These are phyloP conservation scores for Pachysolen tannophilus DNA, from an alignment of 805 yeast genomes.

Conservation along the genomic window DNA sequence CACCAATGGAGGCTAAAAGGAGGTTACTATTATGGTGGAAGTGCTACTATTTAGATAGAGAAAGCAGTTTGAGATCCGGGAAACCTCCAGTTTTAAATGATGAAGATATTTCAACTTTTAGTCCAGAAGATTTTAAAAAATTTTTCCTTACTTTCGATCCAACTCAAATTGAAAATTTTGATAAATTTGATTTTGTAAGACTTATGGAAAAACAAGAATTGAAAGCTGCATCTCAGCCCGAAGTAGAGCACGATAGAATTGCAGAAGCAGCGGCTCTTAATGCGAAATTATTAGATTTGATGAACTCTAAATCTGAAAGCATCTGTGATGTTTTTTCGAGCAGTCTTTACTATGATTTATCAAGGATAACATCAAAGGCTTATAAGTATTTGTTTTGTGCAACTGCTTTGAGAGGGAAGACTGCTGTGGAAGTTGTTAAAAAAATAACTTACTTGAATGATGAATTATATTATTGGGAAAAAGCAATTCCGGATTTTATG, in stretches of 20 bases:
- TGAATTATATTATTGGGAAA: slow-evolving; percentile 21
- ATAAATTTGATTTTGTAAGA: too few species aligned
- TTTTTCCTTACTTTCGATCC: too few species aligned
- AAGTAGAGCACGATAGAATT: not conserved
- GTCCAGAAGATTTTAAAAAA: not conserved
- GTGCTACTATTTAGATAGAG: not conserved
- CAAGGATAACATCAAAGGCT: slow-evolving; percentile 18
- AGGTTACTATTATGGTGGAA: not conserved
- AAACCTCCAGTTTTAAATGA: not conserved
- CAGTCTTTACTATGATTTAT: slow-evolving; percentile 12
- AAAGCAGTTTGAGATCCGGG: not conserved
- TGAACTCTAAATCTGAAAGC: not conserved
- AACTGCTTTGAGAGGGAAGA: slow-evolving; percentile 15
- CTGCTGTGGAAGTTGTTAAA: slow-evolving; percentile 11
- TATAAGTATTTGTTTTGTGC: slow-evolving; percentile 22
- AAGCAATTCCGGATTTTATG: slow-evolving; percentile 17
- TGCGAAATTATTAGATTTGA: not conserved
- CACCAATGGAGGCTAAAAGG: not conserved
- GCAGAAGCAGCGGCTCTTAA: not conserved
- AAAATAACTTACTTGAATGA: slow-evolving; percentile 11
- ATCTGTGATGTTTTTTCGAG: not conserved
- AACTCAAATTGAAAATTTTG: too few species aligned
- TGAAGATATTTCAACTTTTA: not conserved
- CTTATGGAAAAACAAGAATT: too few species aligned
- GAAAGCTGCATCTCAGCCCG: too few species aligned